Conservation (phyloP, 768 basidiomycete genomes). For the Exsudoporus frostii region DNA sequence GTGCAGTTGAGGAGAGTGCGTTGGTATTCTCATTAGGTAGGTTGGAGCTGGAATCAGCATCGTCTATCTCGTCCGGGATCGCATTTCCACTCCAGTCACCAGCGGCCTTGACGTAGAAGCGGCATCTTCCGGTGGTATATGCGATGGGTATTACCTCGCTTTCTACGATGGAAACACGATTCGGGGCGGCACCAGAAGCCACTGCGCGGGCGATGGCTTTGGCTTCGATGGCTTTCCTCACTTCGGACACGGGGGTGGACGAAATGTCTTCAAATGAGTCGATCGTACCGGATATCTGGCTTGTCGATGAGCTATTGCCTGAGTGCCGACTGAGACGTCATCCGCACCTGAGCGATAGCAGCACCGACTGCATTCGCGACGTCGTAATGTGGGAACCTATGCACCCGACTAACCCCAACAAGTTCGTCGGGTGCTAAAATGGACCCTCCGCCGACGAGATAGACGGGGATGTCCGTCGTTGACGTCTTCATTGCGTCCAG, state of each 20-base stretch:
- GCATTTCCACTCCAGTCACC: conserved; percentile 43
- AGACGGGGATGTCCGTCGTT: conserved; percentile 51
- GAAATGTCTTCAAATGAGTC: conserved; percentile 44
- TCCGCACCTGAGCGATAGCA: conserved; percentile 38
- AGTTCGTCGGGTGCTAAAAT: conserved; percentile 53
- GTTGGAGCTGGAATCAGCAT: not conserved
- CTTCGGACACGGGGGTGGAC: conserved; percentile 30
- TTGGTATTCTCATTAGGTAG: conserved; percentile 4
- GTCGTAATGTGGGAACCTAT: conserved; percentile 47
- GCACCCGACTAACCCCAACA: conserved; percentile 48
- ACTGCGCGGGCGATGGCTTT: conserved; percentile 44
- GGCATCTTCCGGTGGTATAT: conserved; percentile 32
- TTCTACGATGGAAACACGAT: conserved; percentile 50
- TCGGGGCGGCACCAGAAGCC: conserved; percentile 42
- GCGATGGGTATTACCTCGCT: conserved; percentile 48
- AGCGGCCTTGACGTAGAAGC: conserved; percentile 57
- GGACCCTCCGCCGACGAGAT: conserved; percentile 66
- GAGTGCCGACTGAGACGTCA: not conserved
- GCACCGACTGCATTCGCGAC: conserved; percentile 66
- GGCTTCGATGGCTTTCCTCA: conserved; percentile 33
- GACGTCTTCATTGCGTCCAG: conserved; percentile 67
- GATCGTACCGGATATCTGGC: conserved; percentile 43
- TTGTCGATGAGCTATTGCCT: conserved; percentile 4
- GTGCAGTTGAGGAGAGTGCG: not conserved
- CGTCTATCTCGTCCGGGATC: conserved; percentile 22